Conservation (phyloP, 306 rosid species). For the Psophocarpus tetragonolobus region DNA sequence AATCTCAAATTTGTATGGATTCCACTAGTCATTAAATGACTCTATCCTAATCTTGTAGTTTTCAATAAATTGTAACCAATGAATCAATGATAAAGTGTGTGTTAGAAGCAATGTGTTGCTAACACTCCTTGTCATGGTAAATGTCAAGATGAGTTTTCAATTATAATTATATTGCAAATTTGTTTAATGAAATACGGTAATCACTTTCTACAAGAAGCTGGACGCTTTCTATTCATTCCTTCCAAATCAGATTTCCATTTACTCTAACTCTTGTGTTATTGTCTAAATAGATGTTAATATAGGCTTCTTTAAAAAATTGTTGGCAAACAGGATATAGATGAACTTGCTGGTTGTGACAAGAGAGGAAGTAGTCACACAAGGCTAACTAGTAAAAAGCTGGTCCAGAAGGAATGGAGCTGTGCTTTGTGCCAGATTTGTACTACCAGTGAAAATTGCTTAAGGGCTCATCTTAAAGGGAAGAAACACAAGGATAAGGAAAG, state of each 20-base stretch:
- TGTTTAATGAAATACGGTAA: conserved; percentile 8
- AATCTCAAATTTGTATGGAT: no score
- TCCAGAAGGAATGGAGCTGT: conserved; percentile 72
- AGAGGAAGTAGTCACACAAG: neutral
- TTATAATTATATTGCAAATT: neutral
- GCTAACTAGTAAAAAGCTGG: conserved; percentile 30
- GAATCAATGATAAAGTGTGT: no score
- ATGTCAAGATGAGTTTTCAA: conserved; percentile 16
- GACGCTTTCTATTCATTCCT: conserved; percentile 16
- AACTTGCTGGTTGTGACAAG: conserved; percentile 14
- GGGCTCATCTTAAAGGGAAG: conserved; percentile 51
- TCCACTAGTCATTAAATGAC: no score
- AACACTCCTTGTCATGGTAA: neutral
- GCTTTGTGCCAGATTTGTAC: conserved; percentile 59
- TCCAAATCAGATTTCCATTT: neutral
- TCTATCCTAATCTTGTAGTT: no score
- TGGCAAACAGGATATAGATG: conserved; percentile 44
- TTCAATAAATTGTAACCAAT: no score
- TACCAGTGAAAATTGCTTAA: conserved; percentile 46
- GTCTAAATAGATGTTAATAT: neutral
- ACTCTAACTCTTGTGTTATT: conserved; percentile 2
- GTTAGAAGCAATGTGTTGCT: no score
- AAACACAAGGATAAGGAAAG: conserved; percentile 47
- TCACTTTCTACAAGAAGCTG: neutral
- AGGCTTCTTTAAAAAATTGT: conserved; percentile 8